Evolutionary conservation across 768 basidiomycete species (phyloP).

Genomic region (Gloeophyllum trabeum): DNA sequence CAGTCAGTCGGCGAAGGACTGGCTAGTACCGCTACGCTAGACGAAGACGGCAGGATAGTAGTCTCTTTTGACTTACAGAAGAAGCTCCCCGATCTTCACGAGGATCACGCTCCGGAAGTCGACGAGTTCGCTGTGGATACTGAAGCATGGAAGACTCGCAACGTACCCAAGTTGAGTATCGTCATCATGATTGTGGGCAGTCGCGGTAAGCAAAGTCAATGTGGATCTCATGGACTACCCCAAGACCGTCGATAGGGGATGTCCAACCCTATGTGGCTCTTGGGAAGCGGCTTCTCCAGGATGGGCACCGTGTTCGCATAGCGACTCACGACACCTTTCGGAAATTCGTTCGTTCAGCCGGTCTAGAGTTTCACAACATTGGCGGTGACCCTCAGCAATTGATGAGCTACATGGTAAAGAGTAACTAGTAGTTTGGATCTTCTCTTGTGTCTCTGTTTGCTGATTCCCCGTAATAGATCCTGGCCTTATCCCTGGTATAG

Average conservation of each 20-base stretch:
- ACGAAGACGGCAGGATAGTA: conserved; percentile 34
- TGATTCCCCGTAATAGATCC: conserved; percentile 46
- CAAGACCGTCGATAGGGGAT: too few species aligned
- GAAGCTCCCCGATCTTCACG: conserved; percentile 36
- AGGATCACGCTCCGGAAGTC: conserved; percentile 31
- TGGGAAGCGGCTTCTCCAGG: conserved; percentile 31
- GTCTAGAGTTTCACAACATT: conserved; percentile 48
- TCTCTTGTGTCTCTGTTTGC: too few species aligned
- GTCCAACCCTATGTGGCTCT: conserved; percentile 59
- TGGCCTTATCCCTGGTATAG: conserved; percentile 48
- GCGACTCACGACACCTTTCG: conserved; percentile 53
- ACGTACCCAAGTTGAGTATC: conserved; percentile 36
- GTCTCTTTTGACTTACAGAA: conserved; percentile 37
- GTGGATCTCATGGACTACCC: too few species aligned
- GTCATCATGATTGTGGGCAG: conserved; percentile 62
- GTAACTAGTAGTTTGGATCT: too few species aligned
- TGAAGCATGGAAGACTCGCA: conserved; percentile 16
- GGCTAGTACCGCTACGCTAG: conserved; percentile 10
- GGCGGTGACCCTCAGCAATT: conserved; percentile 54
- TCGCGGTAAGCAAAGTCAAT: conserved; percentile 40
- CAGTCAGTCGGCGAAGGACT: neutral
- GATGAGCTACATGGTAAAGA: conserved; percentile 68
- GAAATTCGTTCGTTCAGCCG: conserved; percentile 36
- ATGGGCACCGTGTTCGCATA: conserved; percentile 50
- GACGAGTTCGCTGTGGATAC: conserved; percentile 39